phyloP scores from a whole-genome alignment of 345 rosid genomes.

The Nephelium lappaceum region DNA sequence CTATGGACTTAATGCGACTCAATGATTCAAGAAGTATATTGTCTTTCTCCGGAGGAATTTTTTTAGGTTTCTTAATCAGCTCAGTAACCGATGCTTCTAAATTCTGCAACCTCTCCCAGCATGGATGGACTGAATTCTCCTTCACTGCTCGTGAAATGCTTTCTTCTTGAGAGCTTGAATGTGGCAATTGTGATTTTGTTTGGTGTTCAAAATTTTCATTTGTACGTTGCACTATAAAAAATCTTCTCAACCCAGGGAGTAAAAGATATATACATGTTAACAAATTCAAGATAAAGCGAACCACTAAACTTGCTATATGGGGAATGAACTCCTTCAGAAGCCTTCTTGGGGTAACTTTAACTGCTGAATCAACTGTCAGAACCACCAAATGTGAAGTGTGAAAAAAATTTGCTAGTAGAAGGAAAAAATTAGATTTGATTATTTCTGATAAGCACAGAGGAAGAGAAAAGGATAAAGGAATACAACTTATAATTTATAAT shows the following conservation, averaged over 20 bases:
- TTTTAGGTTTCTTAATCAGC: conserved; percentile 59
- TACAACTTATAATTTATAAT: neutral
- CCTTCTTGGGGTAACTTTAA: conserved; percentile 32
- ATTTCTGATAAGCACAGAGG: neutral
- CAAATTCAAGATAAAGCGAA: conserved; percentile 49
- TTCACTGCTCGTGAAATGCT: conserved; percentile 39
- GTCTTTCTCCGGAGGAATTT: conserved; percentile 89
- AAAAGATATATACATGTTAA: conserved; percentile 53
- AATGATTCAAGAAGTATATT: conserved; percentile 79
- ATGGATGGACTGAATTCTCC: conserved; percentile 59
- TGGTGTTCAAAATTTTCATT: conserved; percentile 44
- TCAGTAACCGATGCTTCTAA: conserved; percentile 76
- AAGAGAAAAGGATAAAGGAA: neutral
- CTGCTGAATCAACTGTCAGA: conserved; percentile 51
- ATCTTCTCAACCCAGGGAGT: conserved; percentile 45
- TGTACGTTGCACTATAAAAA: conserved; percentile 32
- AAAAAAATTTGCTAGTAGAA: conserved; percentile 10
- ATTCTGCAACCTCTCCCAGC: conserved; percentile 82
- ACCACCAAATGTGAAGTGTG: conserved; percentile 14
- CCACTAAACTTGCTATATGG: conserved; percentile 34
- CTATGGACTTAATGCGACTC: conserved; percentile 79
- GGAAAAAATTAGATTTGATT: neutral
- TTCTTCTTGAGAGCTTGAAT: conserved; percentile 39
- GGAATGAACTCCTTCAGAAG: conserved; percentile 38
- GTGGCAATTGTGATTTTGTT: conserved; percentile 32